Evolutionary conservation across 2,329 filamentous ascomycete genomes (phyloP).

Genomic region (Verticillium nonalfalfae): DNA sequence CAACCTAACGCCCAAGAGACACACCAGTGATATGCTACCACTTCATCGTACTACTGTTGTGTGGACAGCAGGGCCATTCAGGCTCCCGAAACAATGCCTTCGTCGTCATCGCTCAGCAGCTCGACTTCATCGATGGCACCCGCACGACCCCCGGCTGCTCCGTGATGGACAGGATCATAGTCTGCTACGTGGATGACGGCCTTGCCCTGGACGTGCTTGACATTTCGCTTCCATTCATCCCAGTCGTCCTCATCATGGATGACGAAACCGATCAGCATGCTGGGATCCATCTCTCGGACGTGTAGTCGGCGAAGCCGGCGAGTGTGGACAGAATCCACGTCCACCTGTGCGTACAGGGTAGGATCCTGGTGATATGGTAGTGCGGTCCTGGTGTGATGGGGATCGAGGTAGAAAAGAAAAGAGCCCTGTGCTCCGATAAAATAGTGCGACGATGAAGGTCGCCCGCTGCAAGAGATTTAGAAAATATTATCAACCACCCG

Average conservation of each 20-base stretch:
- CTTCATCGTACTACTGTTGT: background rate
- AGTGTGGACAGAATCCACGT: slow-evolving; percentile 82
- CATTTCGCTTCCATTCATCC: slow-evolving; percentile 70
- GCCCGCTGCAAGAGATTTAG: slow-evolving; percentile 52
- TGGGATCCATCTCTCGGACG: slow-evolving; percentile 91
- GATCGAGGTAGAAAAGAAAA: slow-evolving; percentile 90
- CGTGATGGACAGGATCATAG: slow-evolving; percentile 52
- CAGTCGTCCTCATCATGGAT: slow-evolving; percentile 80
- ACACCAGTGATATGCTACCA: background rate
- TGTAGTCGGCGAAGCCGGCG: slow-evolving; percentile 75
- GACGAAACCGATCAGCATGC: slow-evolving; percentile 93
- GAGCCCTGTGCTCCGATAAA: slow-evolving; percentile 59
- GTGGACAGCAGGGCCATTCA: background rate
- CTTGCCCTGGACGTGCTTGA: slow-evolving; percentile 73
- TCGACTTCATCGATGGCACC: slow-evolving; percentile 87
- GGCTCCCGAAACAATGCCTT: slow-evolving; percentile 28
- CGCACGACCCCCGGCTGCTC: slow-evolving; percentile 51
- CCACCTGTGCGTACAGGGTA: slow-evolving; percentile 58
- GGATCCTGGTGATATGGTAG: slow-evolving; percentile 57
- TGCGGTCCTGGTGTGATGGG: slow-evolving; percentile 75
- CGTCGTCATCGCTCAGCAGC: slow-evolving; percentile 67
- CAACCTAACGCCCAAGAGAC: background rate
- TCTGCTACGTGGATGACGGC: slow-evolving; percentile 80
- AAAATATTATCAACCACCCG: slow-evolving; percentile 2
- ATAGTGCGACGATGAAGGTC: slow-evolving; percentile 77